Conservation (phyloP, 2,329 filamentous ascomycete genomes). For the Colletotrichum filicis region DNA sequence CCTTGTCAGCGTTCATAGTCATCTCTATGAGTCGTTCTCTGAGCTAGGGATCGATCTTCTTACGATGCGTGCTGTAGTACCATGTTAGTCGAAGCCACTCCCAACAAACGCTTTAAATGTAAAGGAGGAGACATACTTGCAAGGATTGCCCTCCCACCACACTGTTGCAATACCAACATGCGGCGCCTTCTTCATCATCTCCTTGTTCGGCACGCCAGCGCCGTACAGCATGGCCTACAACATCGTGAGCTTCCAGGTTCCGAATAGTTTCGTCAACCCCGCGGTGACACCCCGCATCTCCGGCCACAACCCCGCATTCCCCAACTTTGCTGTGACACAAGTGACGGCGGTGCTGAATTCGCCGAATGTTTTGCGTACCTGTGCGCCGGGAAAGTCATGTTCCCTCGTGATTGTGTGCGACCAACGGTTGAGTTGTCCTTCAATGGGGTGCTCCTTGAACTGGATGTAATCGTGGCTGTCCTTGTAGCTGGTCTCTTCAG, state of each 20-base stretch:
- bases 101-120: background rate
- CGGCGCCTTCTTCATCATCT: constrained; percentile 89
- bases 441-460: constrained; percentile 62
- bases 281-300: constrained; percentile 21
- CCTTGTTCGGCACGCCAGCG: constrained; percentile 83
- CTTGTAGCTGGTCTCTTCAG: constrained; percentile 47
- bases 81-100: constrained; percentile 9
- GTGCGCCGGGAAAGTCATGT: constrained; percentile 92
- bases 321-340: constrained; percentile 17
- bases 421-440: constrained; percentile 80
- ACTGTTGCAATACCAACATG: constrained; percentile 92
- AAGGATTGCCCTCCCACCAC: constrained; percentile 98
- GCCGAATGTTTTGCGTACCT: constrained; percentile 62
- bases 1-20: background rate
- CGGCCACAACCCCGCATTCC: constrained; percentile 22
- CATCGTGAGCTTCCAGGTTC: constrained; percentile 6
- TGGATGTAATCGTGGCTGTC: constrained; percentile 63
- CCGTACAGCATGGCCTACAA: constrained; percentile 91
- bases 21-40: background rate
- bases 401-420: constrained; percentile 83
- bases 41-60: constrained; percentile 32
- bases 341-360: background rate
- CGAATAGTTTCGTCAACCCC: constrained; percentile 2
- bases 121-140: constrained; percentile 71
- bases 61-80: constrained; percentile 52